Conservation (phyloP, 495 filamentous ascomycete genomes). For the Aspergillus sclerotiicarbonarius region DNA sequence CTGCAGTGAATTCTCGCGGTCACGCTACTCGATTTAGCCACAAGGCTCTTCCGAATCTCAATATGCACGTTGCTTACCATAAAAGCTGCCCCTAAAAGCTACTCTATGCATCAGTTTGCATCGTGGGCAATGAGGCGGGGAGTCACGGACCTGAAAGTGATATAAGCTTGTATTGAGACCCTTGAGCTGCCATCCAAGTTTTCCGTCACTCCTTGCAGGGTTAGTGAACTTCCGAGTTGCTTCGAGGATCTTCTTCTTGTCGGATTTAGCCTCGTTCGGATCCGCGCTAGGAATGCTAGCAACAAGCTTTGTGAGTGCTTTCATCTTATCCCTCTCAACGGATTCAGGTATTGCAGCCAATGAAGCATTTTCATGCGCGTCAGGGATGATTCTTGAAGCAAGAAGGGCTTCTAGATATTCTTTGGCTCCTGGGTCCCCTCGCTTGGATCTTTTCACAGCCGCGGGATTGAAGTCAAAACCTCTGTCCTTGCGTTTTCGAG, state of each 20-base stretch:
- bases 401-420: constrained; percentile 9
- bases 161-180: constrained; percentile 48
- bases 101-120: constrained; percentile 11
- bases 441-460: constrained; percentile 3
- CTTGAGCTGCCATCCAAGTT: constrained; percentile 44
- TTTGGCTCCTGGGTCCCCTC: not conserved
- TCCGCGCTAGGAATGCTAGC: constrained; percentile 19
- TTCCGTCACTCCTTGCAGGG: constrained; percentile 32
- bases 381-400: constrained; percentile 13
- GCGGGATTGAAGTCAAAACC: not conserved
- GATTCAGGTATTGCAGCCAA: constrained; percentile 9
- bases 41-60: not conserved
- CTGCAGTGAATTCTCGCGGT: constrained; percentile 43
- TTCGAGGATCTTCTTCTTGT: constrained; percentile 19
- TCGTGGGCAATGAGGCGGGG: not conserved
- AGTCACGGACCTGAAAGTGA: constrained; percentile 44
- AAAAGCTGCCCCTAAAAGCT: constrained; percentile 52
- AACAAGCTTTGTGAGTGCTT: constrained; percentile 24
- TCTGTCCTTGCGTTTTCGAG: not conserved
- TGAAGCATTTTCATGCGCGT: constrained; percentile 19
- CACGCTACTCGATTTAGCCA: constrained; percentile 23
- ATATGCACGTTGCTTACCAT: constrained; percentile 38
- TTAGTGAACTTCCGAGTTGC: constrained; percentile 43
- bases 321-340: constrained; percentile 12
- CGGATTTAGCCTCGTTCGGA: constrained; percentile 12